Percentiles rank a stretch among this genome's conserved stretches.
These are phyloP conservation scores for Chamaecyparis obtusa DNA, from an alignment of 75 land plant genomes.

Conservation along the genomic window DNA sequence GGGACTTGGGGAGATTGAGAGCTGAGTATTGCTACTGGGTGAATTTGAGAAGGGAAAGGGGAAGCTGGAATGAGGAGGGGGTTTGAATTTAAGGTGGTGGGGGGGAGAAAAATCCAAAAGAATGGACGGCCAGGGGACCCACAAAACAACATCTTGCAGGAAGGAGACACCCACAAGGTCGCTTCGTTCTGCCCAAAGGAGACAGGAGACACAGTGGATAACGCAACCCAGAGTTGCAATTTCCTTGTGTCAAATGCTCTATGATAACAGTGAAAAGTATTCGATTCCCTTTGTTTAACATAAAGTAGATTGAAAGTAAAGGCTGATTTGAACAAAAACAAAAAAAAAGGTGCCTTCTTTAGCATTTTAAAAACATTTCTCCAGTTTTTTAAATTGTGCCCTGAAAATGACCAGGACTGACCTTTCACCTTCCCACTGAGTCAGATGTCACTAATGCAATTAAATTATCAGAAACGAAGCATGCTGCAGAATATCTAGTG, in stretches of 20 bases:
- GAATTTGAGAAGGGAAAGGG: conserved; percentile 11
- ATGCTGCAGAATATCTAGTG: neutral
- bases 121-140: neutral
- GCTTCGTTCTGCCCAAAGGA: neutral
- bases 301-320: neutral
- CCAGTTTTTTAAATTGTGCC: neutral
- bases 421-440: conserved; percentile 1
- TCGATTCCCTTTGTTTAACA: neutral
- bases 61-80: neutral
- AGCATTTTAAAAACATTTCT: too few species aligned
- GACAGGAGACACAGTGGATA: conserved; percentile 12
- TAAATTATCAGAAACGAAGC: neutral
- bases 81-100: conserved; percentile 9
- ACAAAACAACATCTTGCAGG: neutral
- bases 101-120: neutral
- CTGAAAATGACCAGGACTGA: neutral
- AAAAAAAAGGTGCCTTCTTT: too few species aligned
- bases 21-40: too few species aligned
- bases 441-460: neutral
- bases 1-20: too few species aligned
- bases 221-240: neutral
- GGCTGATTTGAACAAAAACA: neutral
- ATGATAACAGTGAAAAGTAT: neutral
- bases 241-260: neutral
- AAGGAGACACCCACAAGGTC: conserved; percentile 4